Evolutionary conservation across 1,284 basidiomycete genomes (phyloP).

Genomic region (Mycena citricolor): DNA sequence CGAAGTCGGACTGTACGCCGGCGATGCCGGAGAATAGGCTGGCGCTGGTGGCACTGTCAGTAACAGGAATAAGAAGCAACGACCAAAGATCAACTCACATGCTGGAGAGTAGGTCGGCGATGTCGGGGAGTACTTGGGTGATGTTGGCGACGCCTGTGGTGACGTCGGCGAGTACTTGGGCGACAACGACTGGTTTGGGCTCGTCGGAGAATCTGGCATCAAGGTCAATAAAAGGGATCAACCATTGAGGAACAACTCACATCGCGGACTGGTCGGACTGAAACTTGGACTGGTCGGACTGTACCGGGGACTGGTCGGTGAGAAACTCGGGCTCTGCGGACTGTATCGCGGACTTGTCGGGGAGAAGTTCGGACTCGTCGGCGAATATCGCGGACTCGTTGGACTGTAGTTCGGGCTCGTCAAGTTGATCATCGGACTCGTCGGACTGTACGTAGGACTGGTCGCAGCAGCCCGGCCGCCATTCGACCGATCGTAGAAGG

Average conservation of each 20-base stretch:
- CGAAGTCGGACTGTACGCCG: slow-evolving; percentile 80
- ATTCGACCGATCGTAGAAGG: slow-evolving; percentile 69
- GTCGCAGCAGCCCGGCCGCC: slow-evolving; percentile 68
- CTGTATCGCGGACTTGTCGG: slow-evolving; percentile 83
- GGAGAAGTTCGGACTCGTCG: slow-evolving; percentile 84
- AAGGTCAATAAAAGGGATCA: slow-evolving; percentile 31
- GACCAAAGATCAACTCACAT: slow-evolving; percentile 50
- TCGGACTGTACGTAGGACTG: slow-evolving; percentile 86
- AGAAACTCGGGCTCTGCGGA: slow-evolving; percentile 82
- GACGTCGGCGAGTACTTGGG: slow-evolving; percentile 45
- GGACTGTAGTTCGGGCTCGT: slow-evolving; percentile 87
- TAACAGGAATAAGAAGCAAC: slow-evolving; percentile 17
- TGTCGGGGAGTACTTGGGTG: slow-evolving; percentile 84
- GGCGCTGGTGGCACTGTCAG: slow-evolving; percentile 43
- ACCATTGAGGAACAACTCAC: slow-evolving; percentile 45
- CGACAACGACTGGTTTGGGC: slow-evolving; percentile 29
- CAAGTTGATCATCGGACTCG: slow-evolving; percentile 75
- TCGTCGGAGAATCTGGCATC: slow-evolving; percentile 71
- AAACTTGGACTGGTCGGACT: slow-evolving; percentile 86
- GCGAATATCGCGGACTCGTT: slow-evolving; percentile 84
- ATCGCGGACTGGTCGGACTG: slow-evolving; percentile 82
- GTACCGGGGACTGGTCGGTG: slow-evolving; percentile 81
- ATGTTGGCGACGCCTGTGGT: slow-evolving; percentile 78
- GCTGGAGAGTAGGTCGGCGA: slow-evolving; percentile 83
- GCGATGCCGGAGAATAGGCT: slow-evolving; percentile 80